phyloP scores from a whole-genome alignment of 2,329 filamentous ascomycete species.

The Gnomoniopsis smithogilvyi region DNA sequence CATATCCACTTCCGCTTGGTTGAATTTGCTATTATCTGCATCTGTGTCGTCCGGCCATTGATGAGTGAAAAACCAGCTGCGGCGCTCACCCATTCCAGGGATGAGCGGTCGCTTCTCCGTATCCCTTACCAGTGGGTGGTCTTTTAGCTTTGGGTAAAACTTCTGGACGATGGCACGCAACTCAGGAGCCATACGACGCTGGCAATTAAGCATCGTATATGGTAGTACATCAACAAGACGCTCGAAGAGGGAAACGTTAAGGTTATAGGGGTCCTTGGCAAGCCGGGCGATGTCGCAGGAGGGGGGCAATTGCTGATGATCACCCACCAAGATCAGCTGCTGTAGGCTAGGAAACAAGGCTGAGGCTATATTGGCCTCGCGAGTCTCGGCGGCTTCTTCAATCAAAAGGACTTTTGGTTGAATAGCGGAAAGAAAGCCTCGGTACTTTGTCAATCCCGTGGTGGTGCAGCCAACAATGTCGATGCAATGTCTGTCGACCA shows the following conservation, averaged over 20 bases:
- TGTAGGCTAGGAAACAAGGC: constrained; percentile 49
- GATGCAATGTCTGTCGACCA: constrained; percentile 34
- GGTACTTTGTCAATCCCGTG: constrained; percentile 78
- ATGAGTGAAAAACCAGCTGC: constrained; percentile 42
- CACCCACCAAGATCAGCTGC: constrained; percentile 62
- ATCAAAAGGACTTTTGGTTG: constrained; percentile 68
- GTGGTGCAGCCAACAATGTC: constrained; percentile 67
- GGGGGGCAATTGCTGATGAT: constrained; percentile 76
- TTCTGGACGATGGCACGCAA: constrained; percentile 42
- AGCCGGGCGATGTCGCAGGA: constrained; percentile 62
- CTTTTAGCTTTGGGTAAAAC: constrained; percentile 43
- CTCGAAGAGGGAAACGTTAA: constrained; percentile 78
- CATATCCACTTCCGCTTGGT: constrained; percentile 72
- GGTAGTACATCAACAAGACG: constrained; percentile 65
- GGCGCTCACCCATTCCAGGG: constrained; percentile 39
- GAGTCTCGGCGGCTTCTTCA: constrained; percentile 77
- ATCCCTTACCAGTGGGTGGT: constrained; percentile 40
- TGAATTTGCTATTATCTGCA: constrained; percentile 63
- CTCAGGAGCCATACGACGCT: constrained; percentile 56
- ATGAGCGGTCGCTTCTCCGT: constrained; percentile 33
- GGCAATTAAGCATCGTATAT: constrained; percentile 62
- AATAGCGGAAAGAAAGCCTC: constrained; percentile 63
- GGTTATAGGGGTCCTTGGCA: constrained; percentile 56
- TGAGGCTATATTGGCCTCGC: constrained; percentile 58
- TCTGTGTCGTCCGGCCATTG: constrained; percentile 63